Evolutionary conservation across 1,284 basidiomycete genomes (phyloP).

Genomic region (Cryptococcus sp.): DNA sequence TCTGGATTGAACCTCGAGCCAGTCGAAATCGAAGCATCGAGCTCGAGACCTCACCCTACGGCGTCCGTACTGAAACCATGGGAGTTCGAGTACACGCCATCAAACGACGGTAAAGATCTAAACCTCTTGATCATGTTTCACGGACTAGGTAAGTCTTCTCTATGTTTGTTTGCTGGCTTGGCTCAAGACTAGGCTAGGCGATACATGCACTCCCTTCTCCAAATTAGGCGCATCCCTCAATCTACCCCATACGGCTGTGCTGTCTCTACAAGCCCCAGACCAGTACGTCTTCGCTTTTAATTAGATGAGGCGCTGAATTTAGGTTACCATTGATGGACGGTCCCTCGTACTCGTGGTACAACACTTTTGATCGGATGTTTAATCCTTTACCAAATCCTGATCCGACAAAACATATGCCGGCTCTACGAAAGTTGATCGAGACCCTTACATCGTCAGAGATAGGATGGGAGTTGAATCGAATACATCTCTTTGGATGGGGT

Average conservation of each 20-base stretch:
- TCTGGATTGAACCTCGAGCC: conserved; percentile 31
- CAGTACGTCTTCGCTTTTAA: conserved; percentile 53
- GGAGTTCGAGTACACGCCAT: conserved; percentile 34
- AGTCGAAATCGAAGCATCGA: conserved; percentile 5
- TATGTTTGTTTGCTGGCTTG: not conserved
- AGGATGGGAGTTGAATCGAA: conserved; percentile 60
- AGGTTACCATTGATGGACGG: conserved; percentile 75
- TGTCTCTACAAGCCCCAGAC: conserved; percentile 73
- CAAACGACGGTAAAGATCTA: conserved; percentile 70
- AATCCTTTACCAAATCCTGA: conserved; percentile 70
- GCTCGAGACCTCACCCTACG: conserved; percentile 19
- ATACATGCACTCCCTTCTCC: conserved; percentile 71
- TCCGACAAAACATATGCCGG: conserved; percentile 54
- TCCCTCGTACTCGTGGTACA: conserved; percentile 79
- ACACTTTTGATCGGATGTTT: conserved; percentile 73
- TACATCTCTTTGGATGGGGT: conserved; percentile 85
- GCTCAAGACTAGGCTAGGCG: conserved; percentile 55
- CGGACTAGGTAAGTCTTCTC: conserved; percentile 63
- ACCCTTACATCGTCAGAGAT: conserved; percentile 54
- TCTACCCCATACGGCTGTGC: conserved; percentile 78
- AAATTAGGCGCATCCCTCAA: conserved; percentile 67
- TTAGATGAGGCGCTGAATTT: conserved; percentile 1
- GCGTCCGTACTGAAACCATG: conserved; percentile 28
- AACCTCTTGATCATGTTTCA: conserved; percentile 83
- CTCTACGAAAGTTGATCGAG: conserved; percentile 54